phyloP scores from a whole-genome alignment of 192 early-diverging fungal species.

The Chytriomyces sp. region DNA sequence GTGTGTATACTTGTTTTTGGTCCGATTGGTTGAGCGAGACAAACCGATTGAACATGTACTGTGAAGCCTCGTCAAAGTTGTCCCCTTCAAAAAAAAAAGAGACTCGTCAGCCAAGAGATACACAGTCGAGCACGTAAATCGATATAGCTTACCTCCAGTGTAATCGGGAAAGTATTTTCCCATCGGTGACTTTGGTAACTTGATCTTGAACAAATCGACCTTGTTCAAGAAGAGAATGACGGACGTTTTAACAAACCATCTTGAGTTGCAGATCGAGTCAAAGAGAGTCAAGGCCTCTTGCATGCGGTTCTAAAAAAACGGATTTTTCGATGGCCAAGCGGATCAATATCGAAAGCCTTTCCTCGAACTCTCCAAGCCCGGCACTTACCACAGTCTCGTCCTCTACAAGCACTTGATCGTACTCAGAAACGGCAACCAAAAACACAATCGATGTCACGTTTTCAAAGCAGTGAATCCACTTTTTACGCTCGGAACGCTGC shows the following conservation, averaged over 20 bases:
- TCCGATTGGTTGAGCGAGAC: slow-evolving; percentile 54
- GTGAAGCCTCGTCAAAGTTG: slow-evolving; percentile 54
- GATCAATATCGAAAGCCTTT: neutral
- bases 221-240: slow-evolving; percentile 99
- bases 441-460: slow-evolving; percentile 96
- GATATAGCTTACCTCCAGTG: slow-evolving; percentile 40
- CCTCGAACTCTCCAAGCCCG: too few species aligned
- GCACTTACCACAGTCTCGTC: slow-evolving; percentile 85
- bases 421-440: slow-evolving; percentile 93
- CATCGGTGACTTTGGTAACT: slow-evolving; percentile 83
- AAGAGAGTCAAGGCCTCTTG: slow-evolving; percentile 95
- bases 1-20: slow-evolving; percentile 63
- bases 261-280: slow-evolving; percentile 96
- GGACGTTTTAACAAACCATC: slow-evolving; percentile 96
- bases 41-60: slow-evolving; percentile 57
- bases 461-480: slow-evolving; percentile 99
- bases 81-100: slow-evolving; percentile 37
- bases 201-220: slow-evolving; percentile 94
- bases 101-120: too few species aligned
- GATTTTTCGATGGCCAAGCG: neutral
- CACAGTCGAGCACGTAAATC: neutral
- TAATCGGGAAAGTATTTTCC: slow-evolving; percentile 90
- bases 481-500: slow-evolving; percentile 97
- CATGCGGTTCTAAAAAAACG: slow-evolving; percentile 84
- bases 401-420: slow-evolving; percentile 94